A percentile compares a stretch with the other conserved stretches of the same genome.
Conservation (phyloP, 1,284 basidiomycete genomes). For the Anthracocystis panici-leucophaei region DNA sequence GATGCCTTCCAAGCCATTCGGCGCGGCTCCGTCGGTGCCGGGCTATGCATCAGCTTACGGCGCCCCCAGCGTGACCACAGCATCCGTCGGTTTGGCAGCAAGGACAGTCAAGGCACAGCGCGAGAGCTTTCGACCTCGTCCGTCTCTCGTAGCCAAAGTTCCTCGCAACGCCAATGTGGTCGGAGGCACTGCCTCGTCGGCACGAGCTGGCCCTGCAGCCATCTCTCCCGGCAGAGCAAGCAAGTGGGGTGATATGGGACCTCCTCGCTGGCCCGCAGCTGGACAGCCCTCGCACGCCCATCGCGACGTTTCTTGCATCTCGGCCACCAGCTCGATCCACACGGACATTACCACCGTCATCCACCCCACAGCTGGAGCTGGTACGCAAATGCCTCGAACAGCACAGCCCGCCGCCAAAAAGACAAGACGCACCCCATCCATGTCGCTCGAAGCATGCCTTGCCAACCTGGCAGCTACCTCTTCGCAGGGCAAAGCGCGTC, state of each 20-base stretch:
- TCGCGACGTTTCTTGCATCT: conserved; percentile 44
- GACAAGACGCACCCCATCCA: conserved; percentile 37
- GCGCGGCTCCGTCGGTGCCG: conserved; percentile 12
- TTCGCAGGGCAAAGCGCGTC: conserved; percentile 29
- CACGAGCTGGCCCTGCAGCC: conserved; percentile 2
- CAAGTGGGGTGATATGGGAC: conserved; percentile 56
- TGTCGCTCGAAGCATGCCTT: conserved; percentile 49
- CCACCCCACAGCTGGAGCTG: conserved; percentile 15
- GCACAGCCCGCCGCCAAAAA: conserved; percentile 27
- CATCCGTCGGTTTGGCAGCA: conserved; percentile 21
- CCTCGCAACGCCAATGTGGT: conserved; percentile 26
- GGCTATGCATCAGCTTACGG: conserved; percentile 28
- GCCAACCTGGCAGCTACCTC: conserved; percentile 42
- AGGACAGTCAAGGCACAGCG: conserved; percentile 34
- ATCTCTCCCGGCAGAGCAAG: conserved; percentile 48
- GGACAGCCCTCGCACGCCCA: conserved; percentile 20
- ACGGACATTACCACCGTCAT: conserved; percentile 51
- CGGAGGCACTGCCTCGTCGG: conserved; percentile 9
- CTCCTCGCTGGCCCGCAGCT: conserved; percentile 42
- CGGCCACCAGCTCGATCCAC: conserved; percentile 41
- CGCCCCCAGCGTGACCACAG: conserved; percentile 25
- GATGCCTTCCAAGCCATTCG: conserved; percentile 17
- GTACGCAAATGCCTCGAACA: not conserved
- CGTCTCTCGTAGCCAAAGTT: conserved; percentile 47
- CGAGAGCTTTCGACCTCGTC: conserved; percentile 49